These are phyloP conservation scores for Pseudogymnoascus sp. DNA, from an alignment of 2,329 filamentous ascomycete species.

Conservation along the genomic window DNA sequence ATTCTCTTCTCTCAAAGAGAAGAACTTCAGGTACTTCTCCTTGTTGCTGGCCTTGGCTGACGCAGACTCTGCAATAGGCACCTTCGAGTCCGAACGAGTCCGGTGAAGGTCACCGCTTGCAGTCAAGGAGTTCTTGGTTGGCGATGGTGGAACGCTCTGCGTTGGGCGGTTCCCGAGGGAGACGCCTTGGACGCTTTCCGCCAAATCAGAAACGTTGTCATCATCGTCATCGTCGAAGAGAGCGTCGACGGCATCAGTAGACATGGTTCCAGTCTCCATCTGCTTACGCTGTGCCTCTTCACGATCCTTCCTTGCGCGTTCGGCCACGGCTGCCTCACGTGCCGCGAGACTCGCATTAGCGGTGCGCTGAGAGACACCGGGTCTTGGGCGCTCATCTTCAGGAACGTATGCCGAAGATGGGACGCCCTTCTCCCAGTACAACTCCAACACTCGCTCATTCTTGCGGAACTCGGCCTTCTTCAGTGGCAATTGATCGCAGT, in stretches of 20 bases:
- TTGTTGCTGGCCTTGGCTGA: constrained; percentile 71
- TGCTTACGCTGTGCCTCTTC: constrained; percentile 89
- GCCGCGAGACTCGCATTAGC: constrained; percentile 69
- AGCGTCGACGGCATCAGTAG: constrained; percentile 87
- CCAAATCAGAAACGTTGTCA: constrained; percentile 70
- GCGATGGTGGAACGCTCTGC: constrained; percentile 90
- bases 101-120: constrained; percentile 67
- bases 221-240: constrained; percentile 92
- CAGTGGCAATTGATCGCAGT: constrained; percentile 93
- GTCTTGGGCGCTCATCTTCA: constrained; percentile 91
- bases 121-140: constrained; percentile 63
- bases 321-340: constrained; percentile 73
- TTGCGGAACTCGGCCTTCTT: constrained; percentile 99
- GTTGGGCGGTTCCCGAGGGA: constrained; percentile 84
- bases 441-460: constrained; percentile 84
- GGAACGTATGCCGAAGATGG: constrained; percentile 93
- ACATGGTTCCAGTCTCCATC: constrained; percentile 90
- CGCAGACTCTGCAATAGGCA: constrained; percentile 68
- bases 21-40: constrained; percentile 90
- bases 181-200: constrained; percentile 86
- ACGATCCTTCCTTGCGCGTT: constrained; percentile 72
- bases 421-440: constrained; percentile 99
- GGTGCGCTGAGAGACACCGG: constrained; percentile 62
- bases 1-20: constrained; percentile 81
- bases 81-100: constrained; percentile 89